A percentile compares a stretch with the other conserved stretches of the same genome.
These are phyloP conservation scores for Myxozyma melibiosi DNA, from an alignment of 805 yeast species.

Conservation along the genomic window DNA sequence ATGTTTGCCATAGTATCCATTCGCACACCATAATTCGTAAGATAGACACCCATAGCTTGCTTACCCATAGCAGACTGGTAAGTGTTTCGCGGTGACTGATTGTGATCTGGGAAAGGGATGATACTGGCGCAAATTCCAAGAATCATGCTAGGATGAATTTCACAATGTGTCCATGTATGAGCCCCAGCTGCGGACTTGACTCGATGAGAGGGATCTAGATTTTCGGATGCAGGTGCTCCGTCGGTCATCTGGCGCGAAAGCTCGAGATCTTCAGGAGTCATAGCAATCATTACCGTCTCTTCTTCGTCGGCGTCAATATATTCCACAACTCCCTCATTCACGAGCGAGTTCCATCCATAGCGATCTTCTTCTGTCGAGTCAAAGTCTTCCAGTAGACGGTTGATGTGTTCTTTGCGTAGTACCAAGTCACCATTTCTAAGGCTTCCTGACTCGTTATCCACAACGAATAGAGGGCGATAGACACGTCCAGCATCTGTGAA, in stretches of 20 bases:
- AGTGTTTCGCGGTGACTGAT: slow-evolving; percentile 98
- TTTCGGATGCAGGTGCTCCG: slow-evolving; percentile 48
- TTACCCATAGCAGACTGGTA: slow-evolving; percentile 99
- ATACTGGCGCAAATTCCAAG: slow-evolving; percentile 98
- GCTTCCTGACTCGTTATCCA: slow-evolving; percentile 66
- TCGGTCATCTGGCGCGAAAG: slow-evolving; percentile 53
- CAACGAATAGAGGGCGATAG: slow-evolving; percentile 93
- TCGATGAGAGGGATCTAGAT: slow-evolving; percentile 76
- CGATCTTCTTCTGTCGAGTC: slow-evolving; percentile 57
- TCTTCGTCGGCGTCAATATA: slow-evolving; percentile 99
- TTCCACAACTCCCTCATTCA: slow-evolving; percentile 86
- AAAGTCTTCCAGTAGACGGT: slow-evolving; percentile 57
- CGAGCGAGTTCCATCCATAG: slow-evolving; percentile 83
- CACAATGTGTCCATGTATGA: slow-evolving; percentile 96
- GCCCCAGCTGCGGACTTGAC: slow-evolving; percentile 68
- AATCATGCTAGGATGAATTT: slow-evolving; percentile 98
- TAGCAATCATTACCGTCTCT: slow-evolving; percentile 96
- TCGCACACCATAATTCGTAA: slow-evolving; percentile 92
- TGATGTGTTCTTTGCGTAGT: slow-evolving; percentile 81
- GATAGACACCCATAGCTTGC: slow-evolving; percentile 99
- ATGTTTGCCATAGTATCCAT: slow-evolving; percentile 99
- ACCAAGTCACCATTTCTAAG: slow-evolving; percentile 68
- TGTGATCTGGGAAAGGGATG: slow-evolving; percentile 99
- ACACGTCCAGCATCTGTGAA: slow-evolving; percentile 99
- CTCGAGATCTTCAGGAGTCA: slow-evolving; percentile 96